These are phyloP conservation scores for Phyllosticta citriasiana DNA, from an alignment of 2,329 filamentous ascomycete species.

Conservation along the genomic window DNA sequence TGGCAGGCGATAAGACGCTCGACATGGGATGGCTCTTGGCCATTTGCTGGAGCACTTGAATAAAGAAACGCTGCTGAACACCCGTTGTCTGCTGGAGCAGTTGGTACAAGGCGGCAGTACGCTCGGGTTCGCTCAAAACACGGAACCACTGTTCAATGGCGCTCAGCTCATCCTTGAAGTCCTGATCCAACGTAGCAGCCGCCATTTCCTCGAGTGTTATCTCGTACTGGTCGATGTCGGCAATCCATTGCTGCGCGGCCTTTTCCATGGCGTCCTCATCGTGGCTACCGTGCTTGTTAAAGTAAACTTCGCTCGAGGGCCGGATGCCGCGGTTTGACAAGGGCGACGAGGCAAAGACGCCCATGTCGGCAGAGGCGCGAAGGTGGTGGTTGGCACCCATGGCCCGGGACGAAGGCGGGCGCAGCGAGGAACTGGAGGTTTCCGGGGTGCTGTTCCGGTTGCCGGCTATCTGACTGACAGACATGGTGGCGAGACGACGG, in stretches of 20 bases:
- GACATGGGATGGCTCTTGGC: constrained; percentile 97
- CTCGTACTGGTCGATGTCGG: constrained; percentile 97
- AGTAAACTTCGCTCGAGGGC: constrained; percentile 86
- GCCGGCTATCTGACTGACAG: constrained; percentile 38
- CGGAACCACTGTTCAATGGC: constrained; percentile 99
- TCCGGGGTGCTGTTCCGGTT: constrained; percentile 98
- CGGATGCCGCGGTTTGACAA: constrained; percentile 71
- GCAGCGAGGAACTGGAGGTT: constrained; percentile 70
- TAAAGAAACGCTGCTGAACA: constrained; percentile 98
- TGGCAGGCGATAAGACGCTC: constrained; percentile 83
- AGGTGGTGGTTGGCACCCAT: constrained; percentile 75
- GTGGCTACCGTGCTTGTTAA: constrained; percentile 70
- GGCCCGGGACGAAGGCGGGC: constrained; percentile 69
- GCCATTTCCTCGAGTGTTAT: constrained; percentile 99
- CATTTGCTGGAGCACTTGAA: constrained; percentile 98
- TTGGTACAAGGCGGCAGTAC: constrained; percentile 90
- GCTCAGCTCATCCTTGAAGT: constrained; percentile 98
- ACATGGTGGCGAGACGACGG: constrained; percentile 27
- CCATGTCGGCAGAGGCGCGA: constrained; percentile 93
- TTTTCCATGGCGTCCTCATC: constrained; percentile 69
- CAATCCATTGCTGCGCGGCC: constrained; percentile 95
- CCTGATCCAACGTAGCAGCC: constrained; percentile 93
- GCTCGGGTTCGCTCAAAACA: constrained; percentile 90
- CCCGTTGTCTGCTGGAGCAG: constrained; percentile 96
- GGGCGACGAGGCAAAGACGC: constrained; percentile 58